Percentiles rank a stretch among this genome's conserved stretches.
phyloP scores from a whole-genome alignment of 768 basidiomycete species.

The Multifurca ochricompacta region DNA sequence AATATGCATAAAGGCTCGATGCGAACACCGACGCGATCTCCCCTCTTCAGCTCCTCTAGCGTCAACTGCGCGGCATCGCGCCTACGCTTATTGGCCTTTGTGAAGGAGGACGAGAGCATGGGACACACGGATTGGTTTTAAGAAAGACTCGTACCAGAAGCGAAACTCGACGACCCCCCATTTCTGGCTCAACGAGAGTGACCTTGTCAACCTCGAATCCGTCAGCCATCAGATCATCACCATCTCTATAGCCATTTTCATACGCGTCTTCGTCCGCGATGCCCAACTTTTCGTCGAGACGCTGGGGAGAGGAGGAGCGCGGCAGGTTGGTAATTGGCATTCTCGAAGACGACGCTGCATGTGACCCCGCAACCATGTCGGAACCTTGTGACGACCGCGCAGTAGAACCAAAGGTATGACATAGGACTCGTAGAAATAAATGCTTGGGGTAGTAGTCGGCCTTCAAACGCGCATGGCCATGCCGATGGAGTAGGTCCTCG shows the following conservation, averaged over 20 bases:
- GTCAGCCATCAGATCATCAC: background rate
- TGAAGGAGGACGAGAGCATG: constrained; percentile 21
- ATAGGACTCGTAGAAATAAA: constrained; percentile 61
- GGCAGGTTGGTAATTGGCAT: constrained; percentile 26
- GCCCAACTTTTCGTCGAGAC: constrained; percentile 17
- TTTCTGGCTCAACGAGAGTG: constrained; percentile 23
- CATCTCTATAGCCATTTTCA: constrained; percentile 27
- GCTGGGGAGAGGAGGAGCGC: constrained; percentile 30
- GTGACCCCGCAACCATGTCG: background rate
- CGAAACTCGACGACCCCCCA: constrained; percentile 14
- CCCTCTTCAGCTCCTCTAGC: constrained; percentile 38
- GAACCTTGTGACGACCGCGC: background rate
- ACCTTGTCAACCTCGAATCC: background rate
- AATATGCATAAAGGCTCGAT: constrained; percentile 62
- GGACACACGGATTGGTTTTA: background rate
- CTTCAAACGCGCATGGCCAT: constrained; percentile 49
- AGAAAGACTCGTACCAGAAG: constrained; percentile 1
- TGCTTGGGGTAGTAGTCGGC: constrained; percentile 64
- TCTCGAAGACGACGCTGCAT: constrained; percentile 1
- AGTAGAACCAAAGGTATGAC: constrained; percentile 42
- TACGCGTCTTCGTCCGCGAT: constrained; percentile 21
- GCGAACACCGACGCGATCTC: constrained; percentile 51
- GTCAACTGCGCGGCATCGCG: constrained; percentile 24
- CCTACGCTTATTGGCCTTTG: constrained; percentile 29
- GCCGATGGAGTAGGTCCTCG: constrained; percentile 58